Evolutionary conservation across 805 yeast species (phyloP).

Genomic region (Lipomyces yamadae): DNA sequence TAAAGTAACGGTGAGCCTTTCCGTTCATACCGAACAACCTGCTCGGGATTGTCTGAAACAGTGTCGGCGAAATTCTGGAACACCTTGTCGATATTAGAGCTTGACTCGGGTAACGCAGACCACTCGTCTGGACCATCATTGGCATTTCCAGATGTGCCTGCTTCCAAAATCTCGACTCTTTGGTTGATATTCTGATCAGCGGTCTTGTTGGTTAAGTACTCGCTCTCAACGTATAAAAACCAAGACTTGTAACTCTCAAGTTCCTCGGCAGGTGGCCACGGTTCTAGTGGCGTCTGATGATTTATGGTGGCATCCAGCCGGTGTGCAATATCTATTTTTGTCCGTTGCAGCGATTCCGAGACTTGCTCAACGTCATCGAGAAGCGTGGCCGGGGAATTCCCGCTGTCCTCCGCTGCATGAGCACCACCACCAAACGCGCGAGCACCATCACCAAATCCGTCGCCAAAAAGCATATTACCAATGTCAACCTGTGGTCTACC

Average conservation of each 20-base stretch:
- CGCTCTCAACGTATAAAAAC: conserved; percentile 38
- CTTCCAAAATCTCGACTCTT: conserved; percentile 19
- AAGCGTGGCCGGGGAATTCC: not conserved
- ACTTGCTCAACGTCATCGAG: conserved; percentile 9
- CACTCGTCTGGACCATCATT: conserved; percentile 30
- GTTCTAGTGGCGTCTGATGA: conserved; percentile 11
- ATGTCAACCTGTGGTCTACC: conserved; percentile 46
- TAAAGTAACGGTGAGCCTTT: conserved; percentile 80
- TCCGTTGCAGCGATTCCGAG: conserved; percentile 6
- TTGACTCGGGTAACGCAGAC: conserved; percentile 37
- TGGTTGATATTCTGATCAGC: conserved; percentile 13
- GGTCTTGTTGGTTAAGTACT: conserved; percentile 25
- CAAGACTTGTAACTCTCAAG: conserved; percentile 32
- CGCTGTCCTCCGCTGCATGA: not conserved
- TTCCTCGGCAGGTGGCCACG: conserved; percentile 24
- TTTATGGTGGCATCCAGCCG: not conserved
- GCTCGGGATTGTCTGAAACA: conserved; percentile 81
- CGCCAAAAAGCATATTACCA: conserved; percentile 47
- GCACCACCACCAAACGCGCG: conserved; percentile 28
- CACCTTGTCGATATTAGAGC: conserved; percentile 63
- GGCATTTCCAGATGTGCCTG: conserved; percentile 38
- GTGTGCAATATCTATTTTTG: conserved; percentile 3
- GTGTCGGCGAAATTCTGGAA: conserved; percentile 79
- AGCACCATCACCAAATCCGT: conserved; percentile 41
- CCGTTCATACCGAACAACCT: conserved; percentile 82